These are phyloP conservation scores for Cladophialophora yegresii DNA, from an alignment of 2,329 filamentous ascomycete genomes.

Conservation along the genomic window DNA sequence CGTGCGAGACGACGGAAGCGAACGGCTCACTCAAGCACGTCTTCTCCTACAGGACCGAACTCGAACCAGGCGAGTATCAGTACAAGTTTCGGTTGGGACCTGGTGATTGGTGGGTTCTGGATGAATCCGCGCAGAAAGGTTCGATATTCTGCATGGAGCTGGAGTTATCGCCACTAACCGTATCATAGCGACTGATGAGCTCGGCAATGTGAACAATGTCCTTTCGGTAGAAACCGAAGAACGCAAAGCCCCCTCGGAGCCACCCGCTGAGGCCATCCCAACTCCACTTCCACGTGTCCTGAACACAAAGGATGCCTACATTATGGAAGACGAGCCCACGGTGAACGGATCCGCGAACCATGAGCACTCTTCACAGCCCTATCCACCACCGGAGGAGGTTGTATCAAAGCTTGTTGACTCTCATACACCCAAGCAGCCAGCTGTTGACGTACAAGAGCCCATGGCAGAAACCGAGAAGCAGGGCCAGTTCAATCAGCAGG, in stretches of 20 bases:
- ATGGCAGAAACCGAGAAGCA: neutral
- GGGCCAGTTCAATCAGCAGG: neutral
- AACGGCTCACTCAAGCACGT: conserved; percentile 54
- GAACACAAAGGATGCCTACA: conserved; percentile 9
- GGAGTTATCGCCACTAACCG: neutral
- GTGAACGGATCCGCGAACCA: neutral
- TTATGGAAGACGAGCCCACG: conserved; percentile 7
- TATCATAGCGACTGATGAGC: conserved; percentile 51
- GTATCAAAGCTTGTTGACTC: neutral
- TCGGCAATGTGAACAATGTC: conserved; percentile 58
- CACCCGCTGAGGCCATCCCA: neutral
- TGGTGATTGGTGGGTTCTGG: conserved; percentile 69
- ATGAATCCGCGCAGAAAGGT: conserved; percentile 65
- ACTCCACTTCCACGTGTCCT: neutral
- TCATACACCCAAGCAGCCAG: neutral
- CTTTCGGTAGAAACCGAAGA: conserved; percentile 24
- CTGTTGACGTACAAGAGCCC: neutral
- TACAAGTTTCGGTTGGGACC: conserved; percentile 73
- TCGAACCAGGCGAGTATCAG: conserved; percentile 63
- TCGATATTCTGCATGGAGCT: conserved; percentile 36
- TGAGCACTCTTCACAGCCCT: neutral
- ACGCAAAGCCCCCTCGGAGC: neutral
- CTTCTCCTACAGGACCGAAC: conserved; percentile 60
- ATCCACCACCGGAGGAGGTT: neutral
- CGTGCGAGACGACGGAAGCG: conserved; percentile 51